Evolutionary conservation across 495 filamentous ascomycete species (phyloP), one percentile per base, ranked within the genome.

Genomic region (Penicillium manginii): DNA sequence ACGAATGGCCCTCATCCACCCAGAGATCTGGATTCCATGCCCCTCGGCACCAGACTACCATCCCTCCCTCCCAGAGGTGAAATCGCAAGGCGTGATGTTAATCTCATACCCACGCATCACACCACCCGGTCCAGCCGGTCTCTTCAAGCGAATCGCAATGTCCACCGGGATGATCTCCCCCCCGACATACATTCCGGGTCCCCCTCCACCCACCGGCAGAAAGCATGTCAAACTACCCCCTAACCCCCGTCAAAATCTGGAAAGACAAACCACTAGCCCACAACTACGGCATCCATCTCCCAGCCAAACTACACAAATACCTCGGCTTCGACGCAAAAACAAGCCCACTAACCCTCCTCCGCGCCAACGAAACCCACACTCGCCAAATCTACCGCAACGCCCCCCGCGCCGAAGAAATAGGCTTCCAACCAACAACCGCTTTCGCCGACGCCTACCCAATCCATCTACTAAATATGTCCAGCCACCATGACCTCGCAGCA

Each of bases 371-470:
- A 17, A 64, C 66, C 21, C 77, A 84, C 53, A 69, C 83, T 21
- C 81, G 93, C 31, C 73, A 89, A 60, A 89, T 96, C 15, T 85
- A 85, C 64, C 83, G 91, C 67, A 88, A 85, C 67, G 91, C 92
- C 6, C 93, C 93, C 0, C 78, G 70, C n/a, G 82, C 84, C 63
- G 81, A 83, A 26, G 76, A 83, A 11, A 70, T 90, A 0, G 90
- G 91, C 2, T 93, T 90, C 66, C 89, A 94, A 63, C 83, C 91
- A 4, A 81, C 84, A 10, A 86, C 88, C 0, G 90, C 89, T 57
- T 96, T 96, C 66, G 86, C 88, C 54, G 93, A 98, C 73, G 87
- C 91, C 71, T 98, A 94, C 69, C 92, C 93, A 4, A 74, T 98
- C 29, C 91, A 96, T 64, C 70, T 97, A 8, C 71, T 96, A 33